These are phyloP conservation scores for Metarhizium guizhouense DNA, from an alignment of 2,329 filamentous ascomycete species.

Conservation along the genomic window DNA sequence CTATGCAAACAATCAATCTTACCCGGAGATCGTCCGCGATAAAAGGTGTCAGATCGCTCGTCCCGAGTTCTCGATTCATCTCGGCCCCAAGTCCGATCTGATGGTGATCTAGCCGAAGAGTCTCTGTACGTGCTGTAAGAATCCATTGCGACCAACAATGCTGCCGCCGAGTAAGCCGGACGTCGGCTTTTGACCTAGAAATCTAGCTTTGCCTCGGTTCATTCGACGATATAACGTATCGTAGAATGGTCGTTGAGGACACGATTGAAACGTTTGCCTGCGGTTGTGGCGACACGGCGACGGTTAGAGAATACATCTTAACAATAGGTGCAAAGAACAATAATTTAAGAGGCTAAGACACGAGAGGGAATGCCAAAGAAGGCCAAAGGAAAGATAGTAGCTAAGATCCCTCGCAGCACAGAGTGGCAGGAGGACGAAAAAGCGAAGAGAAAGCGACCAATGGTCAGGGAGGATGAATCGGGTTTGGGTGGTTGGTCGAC, in stretches of 20 bases:
- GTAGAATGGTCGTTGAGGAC: conserved; percentile 4
- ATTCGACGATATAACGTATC: conserved; percentile 4
- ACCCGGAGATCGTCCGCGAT: conserved; percentile 64
- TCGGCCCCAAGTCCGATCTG: conserved; percentile 43
- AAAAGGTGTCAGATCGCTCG: conserved; percentile 50
- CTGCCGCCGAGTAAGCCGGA: background rate
- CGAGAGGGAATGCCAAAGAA: conserved; percentile 18
- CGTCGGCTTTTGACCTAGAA: background rate
- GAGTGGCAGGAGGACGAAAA: conserved; percentile 10
- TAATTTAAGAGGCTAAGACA: conserved; percentile 14
- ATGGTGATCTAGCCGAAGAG: conserved; percentile 40
- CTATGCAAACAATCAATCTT: conserved; percentile 25
- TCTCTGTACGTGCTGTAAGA: conserved; percentile 47
- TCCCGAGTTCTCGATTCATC: conserved; percentile 44
- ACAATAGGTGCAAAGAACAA: conserved; percentile 14
- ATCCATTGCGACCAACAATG: conserved; percentile 32
- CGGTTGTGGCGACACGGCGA: conserved; percentile 41
- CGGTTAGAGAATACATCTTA: conserved; percentile 47
- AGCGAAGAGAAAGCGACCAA: conserved; percentile 7
- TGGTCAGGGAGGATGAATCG: conserved; percentile 1
- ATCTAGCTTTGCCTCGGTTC: background rate
- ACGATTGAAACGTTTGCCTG: conserved; percentile 27
- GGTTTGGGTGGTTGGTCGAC: background rate
- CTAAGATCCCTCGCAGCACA: conserved; percentile 3
- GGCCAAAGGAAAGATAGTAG: conserved; percentile 14